A percentile compares a stretch with the other conserved stretches of the same genome.
Conservation (phyloP, 169 alveolate species). For the Toxoplasma gondii region DNA sequence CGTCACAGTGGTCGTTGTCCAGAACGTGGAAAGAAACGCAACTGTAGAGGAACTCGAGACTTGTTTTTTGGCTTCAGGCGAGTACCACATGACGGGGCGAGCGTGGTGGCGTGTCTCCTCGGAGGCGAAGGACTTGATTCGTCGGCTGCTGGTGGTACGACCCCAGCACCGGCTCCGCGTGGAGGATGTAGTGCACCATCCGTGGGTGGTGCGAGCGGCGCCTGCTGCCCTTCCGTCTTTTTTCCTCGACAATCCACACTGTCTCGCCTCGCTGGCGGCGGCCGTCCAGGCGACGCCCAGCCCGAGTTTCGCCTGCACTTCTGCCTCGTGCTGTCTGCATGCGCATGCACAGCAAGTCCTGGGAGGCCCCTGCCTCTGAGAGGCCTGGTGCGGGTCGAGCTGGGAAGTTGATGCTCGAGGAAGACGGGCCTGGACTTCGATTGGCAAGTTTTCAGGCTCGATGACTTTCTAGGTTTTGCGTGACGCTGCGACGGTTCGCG, state of each 20-base stretch:
- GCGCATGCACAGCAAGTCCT: no score
- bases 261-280: constrained; percentile 16
- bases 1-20: no score
- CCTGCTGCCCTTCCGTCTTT: constrained; percentile 13
- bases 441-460: no score
- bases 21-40: no score
- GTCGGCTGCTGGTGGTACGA: constrained; percentile 79
- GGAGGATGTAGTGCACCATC: constrained; percentile 45
- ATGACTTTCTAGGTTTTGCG: no score
- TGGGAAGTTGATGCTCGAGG: no score
- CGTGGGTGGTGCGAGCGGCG: constrained; percentile 44
- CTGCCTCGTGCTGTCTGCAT: not conserved
- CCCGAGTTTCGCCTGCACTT: not conserved
- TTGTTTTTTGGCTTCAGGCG: constrained; percentile 28
- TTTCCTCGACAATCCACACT: constrained; percentile 18
- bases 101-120: constrained; percentile 88
- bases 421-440: no score
- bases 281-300: not conserved
- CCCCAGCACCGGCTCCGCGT: constrained; percentile 61
- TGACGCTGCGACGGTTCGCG: no score
- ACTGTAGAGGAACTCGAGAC: no score
- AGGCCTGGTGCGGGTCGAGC: no score
- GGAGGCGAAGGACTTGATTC: constrained; percentile 92
- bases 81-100: constrained; percentile 75
- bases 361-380: no score